Conservation (phyloP, 805 yeast species). For the Suhomyces faveliae region DNA sequence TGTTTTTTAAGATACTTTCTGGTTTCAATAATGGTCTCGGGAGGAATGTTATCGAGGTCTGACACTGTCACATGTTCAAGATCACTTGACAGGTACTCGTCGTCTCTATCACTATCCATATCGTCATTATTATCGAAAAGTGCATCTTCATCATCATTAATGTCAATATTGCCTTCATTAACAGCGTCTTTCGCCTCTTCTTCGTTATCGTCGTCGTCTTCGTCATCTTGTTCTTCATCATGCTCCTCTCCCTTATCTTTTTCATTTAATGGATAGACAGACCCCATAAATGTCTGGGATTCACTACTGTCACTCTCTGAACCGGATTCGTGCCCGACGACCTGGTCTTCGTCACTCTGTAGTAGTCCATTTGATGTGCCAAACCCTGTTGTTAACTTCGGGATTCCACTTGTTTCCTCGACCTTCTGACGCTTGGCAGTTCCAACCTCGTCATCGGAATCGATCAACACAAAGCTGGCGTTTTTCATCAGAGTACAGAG, state of each 20-base stretch:
- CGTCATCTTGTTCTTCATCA: too few species aligned
- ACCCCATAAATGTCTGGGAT: background rate
- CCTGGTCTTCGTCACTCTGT: slow-evolving; percentile 8
- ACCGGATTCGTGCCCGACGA: slow-evolving; percentile 3
- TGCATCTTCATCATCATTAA: background rate
- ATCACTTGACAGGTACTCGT: slow-evolving; percentile 1
- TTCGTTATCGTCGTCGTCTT: background rate
- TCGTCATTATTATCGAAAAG: background rate
- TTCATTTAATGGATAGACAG: background rate
- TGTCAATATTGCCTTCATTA: background rate
- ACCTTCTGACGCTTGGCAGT: slow-evolving; percentile 6
- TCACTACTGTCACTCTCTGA: background rate
- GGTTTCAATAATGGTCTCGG: slow-evolving; percentile 21
- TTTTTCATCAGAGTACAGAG: slow-evolving; percentile 6
- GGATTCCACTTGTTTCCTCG: slow-evolving; percentile 4
- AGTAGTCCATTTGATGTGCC: slow-evolving; percentile 6
- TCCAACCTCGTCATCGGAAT: slow-evolving; percentile 20
- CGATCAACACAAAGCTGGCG: slow-evolving; percentile 24
- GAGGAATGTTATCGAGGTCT: slow-evolving; percentile 9
- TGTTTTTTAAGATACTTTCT: slow-evolving; percentile 51
- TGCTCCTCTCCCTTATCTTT: background rate
- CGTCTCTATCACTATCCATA: background rate
- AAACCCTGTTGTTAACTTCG: slow-evolving; percentile 12
- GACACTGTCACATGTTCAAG: slow-evolving; percentile 3
- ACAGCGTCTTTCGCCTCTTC: background rate